A percentile compares a stretch with the other conserved stretches of the same genome.
phyloP scores from a whole-genome alignment of 177 flowering plant genomes.

The Vitis hybrid region DNA sequence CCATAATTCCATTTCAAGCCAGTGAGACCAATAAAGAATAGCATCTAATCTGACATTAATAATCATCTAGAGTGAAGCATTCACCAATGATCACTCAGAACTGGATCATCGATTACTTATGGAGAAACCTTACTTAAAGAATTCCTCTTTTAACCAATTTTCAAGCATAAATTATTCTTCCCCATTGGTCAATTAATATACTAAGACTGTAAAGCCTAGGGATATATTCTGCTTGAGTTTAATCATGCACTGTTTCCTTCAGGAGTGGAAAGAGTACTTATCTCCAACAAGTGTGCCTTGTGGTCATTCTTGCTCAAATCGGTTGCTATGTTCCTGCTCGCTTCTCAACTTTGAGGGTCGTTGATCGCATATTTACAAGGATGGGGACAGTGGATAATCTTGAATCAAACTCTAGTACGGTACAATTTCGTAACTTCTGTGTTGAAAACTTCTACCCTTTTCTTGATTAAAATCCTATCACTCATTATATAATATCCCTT shows the following conservation, averaged over 20 bases:
- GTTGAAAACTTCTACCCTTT: background rate
- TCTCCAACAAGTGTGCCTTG: conserved; percentile 95
- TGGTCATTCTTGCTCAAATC: conserved; percentile 93
- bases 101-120: too few relatives aligned
- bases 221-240: conserved; percentile 5
- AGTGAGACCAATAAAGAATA: too few relatives aligned
- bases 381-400: conserved; percentile 92
- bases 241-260: conserved; percentile 17
- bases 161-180: background rate
- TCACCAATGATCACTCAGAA: too few relatives aligned
- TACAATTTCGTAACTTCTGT: conserved; percentile 25
- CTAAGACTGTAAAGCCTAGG: background rate
- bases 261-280: conserved; percentile 99
- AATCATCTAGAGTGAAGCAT: too few relatives aligned
- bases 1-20: too few relatives aligned
- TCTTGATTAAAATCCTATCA: background rate
- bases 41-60: too few relatives aligned
- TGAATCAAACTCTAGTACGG: conserved; percentile 98
- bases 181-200: background rate
- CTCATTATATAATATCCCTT: too few relatives aligned
- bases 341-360: conserved; percentile 74
- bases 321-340: conserved; percentile 98
- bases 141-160: too few relatives aligned
- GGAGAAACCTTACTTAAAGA: too few relatives aligned
- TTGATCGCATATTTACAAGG: conserved; percentile 95